Conservation (phyloP, 306 rosid genomes). For the Ochetophila trinervis region DNA sequence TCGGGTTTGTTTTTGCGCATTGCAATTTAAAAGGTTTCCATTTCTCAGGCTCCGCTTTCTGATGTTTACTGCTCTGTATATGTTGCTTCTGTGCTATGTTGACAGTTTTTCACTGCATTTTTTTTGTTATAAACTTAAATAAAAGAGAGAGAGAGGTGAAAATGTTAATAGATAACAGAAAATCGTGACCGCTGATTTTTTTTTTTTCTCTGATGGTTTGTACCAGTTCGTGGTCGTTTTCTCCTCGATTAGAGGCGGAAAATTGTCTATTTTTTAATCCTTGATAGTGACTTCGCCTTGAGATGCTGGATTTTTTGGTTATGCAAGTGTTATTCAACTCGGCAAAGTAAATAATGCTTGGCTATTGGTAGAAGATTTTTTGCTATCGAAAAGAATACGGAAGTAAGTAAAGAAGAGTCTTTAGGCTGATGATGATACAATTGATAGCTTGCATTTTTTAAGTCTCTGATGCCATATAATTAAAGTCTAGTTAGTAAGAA, state of each 20-base stretch:
- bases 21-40: background rate
- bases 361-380: background rate
- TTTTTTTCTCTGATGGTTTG: conserved; percentile 1
- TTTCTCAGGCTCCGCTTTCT: background rate
- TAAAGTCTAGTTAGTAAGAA: background rate
- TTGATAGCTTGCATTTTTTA: background rate
- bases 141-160: conserved; percentile 15
- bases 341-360: background rate
- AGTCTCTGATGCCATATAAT: background rate
- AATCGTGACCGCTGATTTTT: conserved; percentile 9
- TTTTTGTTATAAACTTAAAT: conserved; percentile 15
- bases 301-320: background rate
- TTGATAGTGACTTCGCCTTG: conserved; percentile 2
- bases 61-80: too few relatives aligned
- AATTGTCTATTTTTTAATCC: background rate
- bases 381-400: background rate
- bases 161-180: background rate
- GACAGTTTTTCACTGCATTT: conserved; percentile 21
- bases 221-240: conserved; percentile 2
- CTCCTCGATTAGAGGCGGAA: conserved; percentile 4
- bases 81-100: conserved; percentile 16
- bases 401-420: background rate
- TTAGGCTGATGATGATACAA: background rate
- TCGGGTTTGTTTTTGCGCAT: conserved; percentile 20
- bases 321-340: background rate